These are phyloP conservation scores for Pinus tabuliformis DNA, from an alignment of 75 land plant genomes.

Conservation along the genomic window DNA sequence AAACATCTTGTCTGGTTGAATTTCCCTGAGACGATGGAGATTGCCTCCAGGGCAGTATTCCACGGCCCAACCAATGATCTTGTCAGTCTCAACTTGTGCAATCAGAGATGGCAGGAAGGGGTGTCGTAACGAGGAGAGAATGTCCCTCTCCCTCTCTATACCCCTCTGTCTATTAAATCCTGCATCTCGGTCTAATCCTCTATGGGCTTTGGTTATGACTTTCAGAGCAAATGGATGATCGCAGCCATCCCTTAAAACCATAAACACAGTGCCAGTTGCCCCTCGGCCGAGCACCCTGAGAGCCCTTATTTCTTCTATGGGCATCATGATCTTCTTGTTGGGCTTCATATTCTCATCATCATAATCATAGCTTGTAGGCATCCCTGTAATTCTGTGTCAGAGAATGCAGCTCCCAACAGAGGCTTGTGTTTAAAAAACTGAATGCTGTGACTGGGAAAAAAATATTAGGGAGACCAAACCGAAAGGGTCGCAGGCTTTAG, in stretches of 20 bases:
- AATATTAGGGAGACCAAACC: neutral
- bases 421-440: neutral
- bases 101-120: conserved; percentile 72
- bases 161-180: neutral
- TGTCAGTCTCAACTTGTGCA: conserved; percentile 46
- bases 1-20: conserved; percentile 63
- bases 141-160: conserved; percentile 2
- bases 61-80: conserved; percentile 50
- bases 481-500: conserved; percentile 1
- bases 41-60: conserved; percentile 86
- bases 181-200: neutral
- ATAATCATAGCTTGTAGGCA: neutral
- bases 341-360: neutral
- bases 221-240: conserved; percentile 5
- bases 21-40: conserved; percentile 75
- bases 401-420: neutral
- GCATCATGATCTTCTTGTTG: neutral
- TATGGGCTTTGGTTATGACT: neutral
- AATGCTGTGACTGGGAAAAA: neutral
- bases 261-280: conserved; percentile 1
- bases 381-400: neutral
- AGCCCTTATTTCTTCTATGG: neutral
- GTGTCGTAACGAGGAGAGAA: conserved; percentile 21
- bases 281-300: conserved; percentile 7
- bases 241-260: conserved; percentile 6